Evolutionary conservation across 768 basidiomycete genomes (phyloP), one percentile per base, ranked within the genome.

Genomic region (Lentinus tigrinus): DNA sequence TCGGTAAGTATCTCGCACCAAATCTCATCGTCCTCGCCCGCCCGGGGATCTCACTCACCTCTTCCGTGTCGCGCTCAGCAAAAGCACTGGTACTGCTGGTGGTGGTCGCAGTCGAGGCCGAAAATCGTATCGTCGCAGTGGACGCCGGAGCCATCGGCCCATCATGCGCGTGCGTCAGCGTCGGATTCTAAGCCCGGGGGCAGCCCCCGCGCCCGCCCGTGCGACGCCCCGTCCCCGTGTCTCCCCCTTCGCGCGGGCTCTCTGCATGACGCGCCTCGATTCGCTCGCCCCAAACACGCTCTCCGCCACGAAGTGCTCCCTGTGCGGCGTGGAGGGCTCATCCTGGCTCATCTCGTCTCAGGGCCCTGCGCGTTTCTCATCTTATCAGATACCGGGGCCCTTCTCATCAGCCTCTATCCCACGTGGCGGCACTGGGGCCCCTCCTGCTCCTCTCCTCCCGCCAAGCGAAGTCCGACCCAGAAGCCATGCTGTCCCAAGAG

Each of bases 1-100:
- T 59, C 62, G 67, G 62, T 57, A 57, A 54, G 37, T 50, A 61
- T 63, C 60, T 64, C 59, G 17, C 56, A 40, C 21, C 46, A 39
- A 54, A 54, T 60, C 58, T 55, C 44, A 52, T 42, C 28, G n/a
- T 39, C 16, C 17, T 36, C 47, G 31, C 37, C 27, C 7, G 48
- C n/a, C 17, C 36, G 26, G 16, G 19, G n/a, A 37, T 44, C 21
- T 34, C 54, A 52, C 43, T 36, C 24, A 27, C 54, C 28, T 7
- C 13, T 24, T 46, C 34, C 23, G 21, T 38, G 4, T 27, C 42
- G 21, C 19, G 17, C 19, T 38, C 8, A 19, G 23, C 21, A 23
- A 8, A 19, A 6, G 21, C 13, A n/a, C n/a, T n/a, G n/a, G n/a
- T n/a, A n/a, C n/a, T n/a, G n/a, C n/a, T n/a, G 23, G 21, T 23